A percentile compares a stretch with the other conserved stretches of the same genome.
phyloP scores from a whole-genome alignment of 2,329 filamentous ascomycete genomes.

The Dendrostoma leiphaemia region DNA sequence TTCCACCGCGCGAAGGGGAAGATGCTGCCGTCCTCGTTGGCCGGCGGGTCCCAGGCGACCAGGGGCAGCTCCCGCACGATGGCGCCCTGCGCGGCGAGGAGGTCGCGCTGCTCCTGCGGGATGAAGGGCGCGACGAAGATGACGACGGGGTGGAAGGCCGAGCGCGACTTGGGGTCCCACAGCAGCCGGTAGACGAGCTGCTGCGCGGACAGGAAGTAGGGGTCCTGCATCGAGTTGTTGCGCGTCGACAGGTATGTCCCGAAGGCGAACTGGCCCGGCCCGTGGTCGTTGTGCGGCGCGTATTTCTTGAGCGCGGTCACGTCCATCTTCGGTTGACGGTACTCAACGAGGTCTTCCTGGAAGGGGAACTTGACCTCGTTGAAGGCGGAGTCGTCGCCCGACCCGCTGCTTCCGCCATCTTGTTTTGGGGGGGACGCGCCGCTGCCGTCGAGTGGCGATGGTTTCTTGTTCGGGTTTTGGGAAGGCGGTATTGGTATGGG shows the following conservation, averaged over 20 bases:
- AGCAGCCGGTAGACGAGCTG: slow-evolving; percentile 18
- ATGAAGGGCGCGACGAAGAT: slow-evolving; percentile 19
- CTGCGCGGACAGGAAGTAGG: slow-evolving; percentile 19
- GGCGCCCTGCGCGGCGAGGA: slow-evolving; percentile 14
- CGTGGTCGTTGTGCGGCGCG: slow-evolving; percentile 16
- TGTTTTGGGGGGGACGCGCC: background rate
- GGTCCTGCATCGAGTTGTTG: slow-evolving; percentile 15
- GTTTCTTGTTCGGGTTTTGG: background rate
- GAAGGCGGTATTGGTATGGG: background rate
- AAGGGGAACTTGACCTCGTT: slow-evolving; percentile 17
- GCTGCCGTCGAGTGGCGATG: background rate
- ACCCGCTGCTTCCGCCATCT: background rate
- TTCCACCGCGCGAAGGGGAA: slow-evolving; percentile 17
- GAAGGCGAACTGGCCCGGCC: slow-evolving; percentile 14
- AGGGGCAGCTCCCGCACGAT: slow-evolving; percentile 16
- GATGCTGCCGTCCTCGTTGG: background rate
- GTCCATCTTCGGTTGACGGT: slow-evolving; percentile 8
- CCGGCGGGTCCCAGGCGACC: slow-evolving; percentile 16
- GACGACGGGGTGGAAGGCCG: slow-evolving; percentile 9
- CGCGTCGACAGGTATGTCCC: slow-evolving; percentile 18
- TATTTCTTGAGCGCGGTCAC: slow-evolving; percentile 14
- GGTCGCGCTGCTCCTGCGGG: slow-evolving; percentile 16
- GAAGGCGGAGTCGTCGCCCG: background rate
- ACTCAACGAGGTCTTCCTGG: slow-evolving; percentile 14
- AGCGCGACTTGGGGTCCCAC: slow-evolving; percentile 16